A percentile compares a stretch with the other conserved stretches of the same genome.
Evolutionary conservation across 1,284 basidiomycete genomes (phyloP).

Genomic region (Volvariella volvacea): DNA sequence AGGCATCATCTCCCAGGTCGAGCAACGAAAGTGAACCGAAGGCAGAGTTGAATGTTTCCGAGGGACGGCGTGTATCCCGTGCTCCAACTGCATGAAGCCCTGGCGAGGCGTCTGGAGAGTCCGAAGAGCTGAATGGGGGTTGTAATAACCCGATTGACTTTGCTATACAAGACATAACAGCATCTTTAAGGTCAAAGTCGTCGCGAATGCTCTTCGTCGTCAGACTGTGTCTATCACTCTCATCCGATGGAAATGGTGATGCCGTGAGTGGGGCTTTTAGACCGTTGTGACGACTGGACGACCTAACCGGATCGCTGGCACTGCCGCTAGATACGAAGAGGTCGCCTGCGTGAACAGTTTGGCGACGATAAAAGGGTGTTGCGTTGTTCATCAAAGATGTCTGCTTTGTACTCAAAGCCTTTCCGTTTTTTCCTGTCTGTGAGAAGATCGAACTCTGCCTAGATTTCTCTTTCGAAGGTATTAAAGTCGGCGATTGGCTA

Average conservation of each 20-base stretch:
- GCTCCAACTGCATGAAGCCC: constrained; percentile 38
- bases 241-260: too few relatives aligned
- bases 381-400: constrained; percentile 11
- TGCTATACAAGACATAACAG: constrained; percentile 96
- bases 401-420: too few relatives aligned
- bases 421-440: too few relatives aligned
- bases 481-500: constrained; percentile 18
- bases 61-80: constrained; percentile 35
- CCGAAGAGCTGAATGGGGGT: constrained; percentile 61
- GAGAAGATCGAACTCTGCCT: constrained; percentile 1
- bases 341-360: constrained; percentile 64
- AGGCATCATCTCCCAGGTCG: constrained; percentile 64
- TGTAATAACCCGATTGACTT: constrained; percentile 96
- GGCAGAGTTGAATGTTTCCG: constrained; percentile 60
- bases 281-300: constrained; percentile 42
- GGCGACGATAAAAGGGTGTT: constrained; percentile 22
- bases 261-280: constrained; percentile 40
- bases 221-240: too few relatives aligned
- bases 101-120: constrained; percentile 63
- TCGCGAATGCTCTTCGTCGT: constrained; percentile 17
- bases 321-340: constrained; percentile 47
- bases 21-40: constrained; percentile 84
- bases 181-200: constrained; percentile 83
- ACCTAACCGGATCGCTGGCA: constrained; percentile 37
- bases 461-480: constrained; percentile 14